Base-by-base conservation (phyloP, 2,329 filamentous ascomycete genomes). In the Colletotrichum lentis region DNA sequence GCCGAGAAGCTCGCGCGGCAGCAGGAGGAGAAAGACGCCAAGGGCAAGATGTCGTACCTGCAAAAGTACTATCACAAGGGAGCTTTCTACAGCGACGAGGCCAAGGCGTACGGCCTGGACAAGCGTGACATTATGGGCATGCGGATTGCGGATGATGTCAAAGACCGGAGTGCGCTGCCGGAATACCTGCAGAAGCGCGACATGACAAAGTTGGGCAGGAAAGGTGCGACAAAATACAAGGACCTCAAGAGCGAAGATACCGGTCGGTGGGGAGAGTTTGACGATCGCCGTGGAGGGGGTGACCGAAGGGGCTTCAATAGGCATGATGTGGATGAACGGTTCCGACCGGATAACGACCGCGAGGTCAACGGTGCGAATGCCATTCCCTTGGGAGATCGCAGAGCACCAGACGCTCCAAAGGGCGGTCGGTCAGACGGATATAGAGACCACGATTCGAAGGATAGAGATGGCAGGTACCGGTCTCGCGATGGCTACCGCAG, bases 11-110 rank as follows among this genome's bases (percentile, higher is more conserved):
- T 98, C 20, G 89, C 90, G 1, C 84, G 85, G 72, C 95, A 98
- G 79, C 88, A 91, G 73, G 91, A 91, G 70, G 94, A 97, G 71
- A 92, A 92, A 73, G 89, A 91, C 69, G 79, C 84, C 58, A 90
- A 91, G 69, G 93, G 93, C 61, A 91, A 95, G 80, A 93, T 96
- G 85, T 87, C 87, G 2, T 97, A 89, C 78, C 93, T 98, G 91
- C 94, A 97, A 76, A 94, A 94, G 77, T 99, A 98, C 81, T 94
- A 93, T 79, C 96, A 99, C 84, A 95, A 94, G 81, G 96, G 96
- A 56, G 96, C 96, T 18, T 99, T 98, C 82, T 98, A 93, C 83
- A 91, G 91, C 72, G 93, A 94, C 60, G 92, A 96, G 73, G 85
- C 90, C 59, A 88, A 90, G 73, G 88, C 88, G 18, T 88, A 92